Conservation (phyloP, 345 rosid genomes). For the Camelina laxa region DNA sequence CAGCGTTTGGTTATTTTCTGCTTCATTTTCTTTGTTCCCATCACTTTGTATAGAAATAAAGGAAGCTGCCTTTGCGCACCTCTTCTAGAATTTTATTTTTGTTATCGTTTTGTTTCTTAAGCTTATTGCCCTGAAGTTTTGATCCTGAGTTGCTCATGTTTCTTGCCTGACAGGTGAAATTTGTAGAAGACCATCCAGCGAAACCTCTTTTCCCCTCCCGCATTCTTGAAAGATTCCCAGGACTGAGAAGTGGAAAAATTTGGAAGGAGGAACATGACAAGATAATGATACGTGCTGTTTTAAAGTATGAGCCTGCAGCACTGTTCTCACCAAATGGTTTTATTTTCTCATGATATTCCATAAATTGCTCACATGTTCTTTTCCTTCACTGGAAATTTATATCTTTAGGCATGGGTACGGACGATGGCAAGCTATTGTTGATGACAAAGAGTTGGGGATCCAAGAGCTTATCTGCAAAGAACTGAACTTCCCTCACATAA, state of each 20-base stretch:
- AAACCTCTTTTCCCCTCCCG: constrained; percentile 66
- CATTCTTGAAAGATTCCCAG: constrained; percentile 71
- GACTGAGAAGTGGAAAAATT: constrained; percentile 75
- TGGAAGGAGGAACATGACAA: constrained; percentile 97
- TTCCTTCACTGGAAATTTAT: constrained; percentile 18
- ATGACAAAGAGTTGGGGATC: constrained; percentile 86
- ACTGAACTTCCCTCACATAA: constrained; percentile 76
- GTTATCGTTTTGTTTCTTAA: constrained; percentile 9
- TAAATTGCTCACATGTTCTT: constrained; percentile 1
- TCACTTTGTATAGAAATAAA: constrained; percentile 8
- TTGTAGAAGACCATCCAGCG: constrained; percentile 59
- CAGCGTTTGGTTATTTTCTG: constrained; percentile 4
- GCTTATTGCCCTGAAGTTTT: neutral
- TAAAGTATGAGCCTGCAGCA: constrained; percentile 62
- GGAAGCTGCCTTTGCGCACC: constrained; percentile 15
- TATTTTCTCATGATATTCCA: neutral
- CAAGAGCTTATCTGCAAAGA: constrained; percentile 92
- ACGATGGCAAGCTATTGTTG: constrained; percentile 99
- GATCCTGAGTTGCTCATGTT: neutral
- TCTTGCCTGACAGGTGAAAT: constrained; percentile 57
- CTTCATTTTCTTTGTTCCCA: constrained; percentile 11
- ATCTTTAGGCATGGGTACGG: constrained; percentile 94
- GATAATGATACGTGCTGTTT: constrained; percentile 73
- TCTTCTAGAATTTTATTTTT: neutral
- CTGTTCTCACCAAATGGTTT: constrained; percentile 20